Percentiles rank a stretch among this genome's conserved stretches.
phyloP scores from a whole-genome alignment of 176 grass and related monocot genomes.

The Chrysopogon serrulatus region DNA sequence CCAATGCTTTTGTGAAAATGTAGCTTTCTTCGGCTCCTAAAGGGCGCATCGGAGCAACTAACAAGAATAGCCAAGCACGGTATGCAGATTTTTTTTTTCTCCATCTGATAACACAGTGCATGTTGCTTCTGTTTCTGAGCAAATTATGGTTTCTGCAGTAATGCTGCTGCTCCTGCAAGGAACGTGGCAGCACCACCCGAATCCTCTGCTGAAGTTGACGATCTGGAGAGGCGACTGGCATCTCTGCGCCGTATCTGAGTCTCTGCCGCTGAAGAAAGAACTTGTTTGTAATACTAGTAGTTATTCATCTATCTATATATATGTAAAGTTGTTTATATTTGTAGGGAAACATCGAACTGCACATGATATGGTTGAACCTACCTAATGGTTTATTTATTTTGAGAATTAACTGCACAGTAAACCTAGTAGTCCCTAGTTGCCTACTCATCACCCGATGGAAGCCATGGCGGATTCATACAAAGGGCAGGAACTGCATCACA shows the following conservation, averaged over 20 bases:
- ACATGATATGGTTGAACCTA: not conserved
- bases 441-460: not conserved
- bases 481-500: not conserved
- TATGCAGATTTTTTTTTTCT: constrained; percentile 37
- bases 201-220: constrained; percentile 71
- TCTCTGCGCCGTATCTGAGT: constrained; percentile 79
- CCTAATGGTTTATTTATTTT: not conserved
- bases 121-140: not conserved
- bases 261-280: constrained; percentile 15
- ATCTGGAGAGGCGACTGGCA: constrained; percentile 85
- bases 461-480: not conserved
- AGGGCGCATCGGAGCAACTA: constrained; percentile 62
- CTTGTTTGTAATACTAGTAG: constrained; percentile 15
- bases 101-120: not conserved
- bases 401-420: not conserved
- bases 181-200: constrained; percentile 44
- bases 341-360: constrained; percentile 1
- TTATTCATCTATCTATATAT: constrained; percentile 36
- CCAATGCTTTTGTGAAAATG: constrained; percentile 10
- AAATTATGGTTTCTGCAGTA: constrained; percentile 27
- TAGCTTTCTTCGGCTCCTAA: constrained; percentile 97
- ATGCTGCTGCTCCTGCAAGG: constrained; percentile 32
- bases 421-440: not conserved
- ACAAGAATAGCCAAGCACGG: constrained; percentile 64
- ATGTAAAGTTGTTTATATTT: constrained; percentile 40